Evolutionary conservation across 495 filamentous ascomycete genomes (phyloP).

Genomic region (Penicillium salamii): DNA sequence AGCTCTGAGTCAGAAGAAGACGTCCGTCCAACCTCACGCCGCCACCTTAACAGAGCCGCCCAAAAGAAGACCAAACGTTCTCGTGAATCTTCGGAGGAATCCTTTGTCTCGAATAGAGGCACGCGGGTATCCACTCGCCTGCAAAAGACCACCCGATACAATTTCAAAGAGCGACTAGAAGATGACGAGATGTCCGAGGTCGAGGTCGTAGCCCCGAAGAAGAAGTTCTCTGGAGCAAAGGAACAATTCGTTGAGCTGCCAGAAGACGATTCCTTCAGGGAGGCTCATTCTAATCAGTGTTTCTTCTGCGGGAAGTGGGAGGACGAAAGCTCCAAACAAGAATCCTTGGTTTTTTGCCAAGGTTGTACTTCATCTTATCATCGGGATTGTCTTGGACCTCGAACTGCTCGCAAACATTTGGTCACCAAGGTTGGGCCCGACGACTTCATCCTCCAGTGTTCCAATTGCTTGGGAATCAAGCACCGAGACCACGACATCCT

Average conservation of each 20-base stretch:
- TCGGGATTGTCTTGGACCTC: slow-evolving; percentile 72
- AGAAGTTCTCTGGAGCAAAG: slow-evolving; percentile 53
- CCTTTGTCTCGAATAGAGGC: slow-evolving; percentile 4
- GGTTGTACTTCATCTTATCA: slow-evolving; percentile 85
- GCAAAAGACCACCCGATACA: slow-evolving; percentile 35
- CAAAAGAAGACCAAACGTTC: not conserved
- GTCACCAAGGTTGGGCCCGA: slow-evolving; percentile 82
- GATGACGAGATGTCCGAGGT: slow-evolving; percentile 68
- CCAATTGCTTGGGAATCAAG: slow-evolving; percentile 68
- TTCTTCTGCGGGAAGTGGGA: slow-evolving; percentile 59
- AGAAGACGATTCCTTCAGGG: slow-evolving; percentile 57
- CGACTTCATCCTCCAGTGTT: slow-evolving; percentile 86
- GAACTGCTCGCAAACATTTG: slow-evolving; percentile 74
- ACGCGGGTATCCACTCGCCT: slow-evolving; percentile 30
- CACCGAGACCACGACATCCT: slow-evolving; percentile 63
- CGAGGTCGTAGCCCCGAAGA: slow-evolving; percentile 43
- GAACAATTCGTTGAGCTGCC: slow-evolving; percentile 63
- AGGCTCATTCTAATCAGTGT: slow-evolving; percentile 66
- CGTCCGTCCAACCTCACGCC: not conserved
- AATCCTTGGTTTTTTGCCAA: slow-evolving; percentile 77
- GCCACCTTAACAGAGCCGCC: not conserved
- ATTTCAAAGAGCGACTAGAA: slow-evolving; percentile 63
- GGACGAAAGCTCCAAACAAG: slow-evolving; percentile 54
- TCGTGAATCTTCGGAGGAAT: slow-evolving; percentile 8
- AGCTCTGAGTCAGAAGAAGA: not conserved